phyloP scores from a whole-genome alignment of 768 basidiomycete genomes.

The Tulasnella sp. region DNA sequence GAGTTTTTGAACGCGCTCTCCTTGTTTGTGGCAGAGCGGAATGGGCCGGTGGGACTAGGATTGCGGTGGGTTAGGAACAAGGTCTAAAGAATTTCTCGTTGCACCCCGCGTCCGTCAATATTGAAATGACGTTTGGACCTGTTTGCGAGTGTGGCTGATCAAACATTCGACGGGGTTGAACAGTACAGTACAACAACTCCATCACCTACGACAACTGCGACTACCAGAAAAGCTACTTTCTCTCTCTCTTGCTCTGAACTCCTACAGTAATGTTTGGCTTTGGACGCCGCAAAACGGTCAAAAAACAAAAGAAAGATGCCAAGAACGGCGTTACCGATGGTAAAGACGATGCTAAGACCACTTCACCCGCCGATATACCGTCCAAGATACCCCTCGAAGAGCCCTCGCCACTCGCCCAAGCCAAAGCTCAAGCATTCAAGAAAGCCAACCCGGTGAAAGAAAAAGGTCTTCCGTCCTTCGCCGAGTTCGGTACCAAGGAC shows the following conservation, averaged over 20 bases:
- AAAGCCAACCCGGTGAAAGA: neutral
- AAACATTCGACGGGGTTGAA: neutral
- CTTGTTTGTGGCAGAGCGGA: too few species aligned
- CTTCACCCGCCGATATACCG: neutral
- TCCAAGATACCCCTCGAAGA: neutral
- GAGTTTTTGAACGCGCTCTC: too few species aligned
- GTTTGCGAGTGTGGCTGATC: conserved; percentile 5
- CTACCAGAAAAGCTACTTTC: neutral
- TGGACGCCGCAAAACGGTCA: neutral
- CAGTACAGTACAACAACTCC: neutral
- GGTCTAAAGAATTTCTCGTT: too few species aligned
- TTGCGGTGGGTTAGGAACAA: too few species aligned
- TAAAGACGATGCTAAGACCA: neutral
- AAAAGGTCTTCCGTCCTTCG: conserved; percentile 10
- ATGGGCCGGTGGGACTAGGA: too few species aligned
- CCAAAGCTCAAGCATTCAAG: conserved; percentile 2
- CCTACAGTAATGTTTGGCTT: conserved; percentile 3
- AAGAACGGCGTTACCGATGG: neutral
- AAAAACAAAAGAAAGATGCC: neutral
- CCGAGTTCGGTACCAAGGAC: conserved; percentile 9
- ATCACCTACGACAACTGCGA: neutral
- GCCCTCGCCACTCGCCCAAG: neutral
- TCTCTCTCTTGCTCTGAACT: neutral
- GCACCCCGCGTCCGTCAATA: neutral
- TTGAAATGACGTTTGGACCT: neutral